Base-by-base conservation (phyloP, 177 flowering plant genomes). In the Vitis hybrid region DNA sequence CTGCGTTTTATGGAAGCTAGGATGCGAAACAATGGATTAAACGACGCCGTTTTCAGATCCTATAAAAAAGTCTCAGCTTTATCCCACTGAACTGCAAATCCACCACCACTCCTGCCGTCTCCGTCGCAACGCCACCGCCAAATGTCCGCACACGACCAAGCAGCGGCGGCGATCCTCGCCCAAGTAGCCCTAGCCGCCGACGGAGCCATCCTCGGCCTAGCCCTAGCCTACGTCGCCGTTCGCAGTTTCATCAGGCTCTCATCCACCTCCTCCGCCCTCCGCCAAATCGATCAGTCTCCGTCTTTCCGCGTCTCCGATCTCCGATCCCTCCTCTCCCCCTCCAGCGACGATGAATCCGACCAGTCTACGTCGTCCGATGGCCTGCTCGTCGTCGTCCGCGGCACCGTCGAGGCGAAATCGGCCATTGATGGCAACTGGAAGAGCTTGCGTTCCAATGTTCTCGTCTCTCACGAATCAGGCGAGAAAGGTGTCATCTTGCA, bases 201-300 rank as follows among this genome's bases (percentile, higher is more conserved):
- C 77, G 97, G 96, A 5, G 94, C 94, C 1, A 67, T 91, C 6
- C 66, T 88, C 24, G 98, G 98, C 15, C 24, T 82, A 14, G 87
- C 82, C 76, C 80, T 88, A 12, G 96, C 94, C 32, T 80, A 79
- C 77, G 73, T 80, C 10, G 90, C 97, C 49, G 77, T 84, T 3
- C 86, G 87, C 11, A 73, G 87, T 62, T 21, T 88, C 70, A 14
- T 84, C 48, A 80, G 79, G 8, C 84, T 71, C 78, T 32, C 54
- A 24, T 62, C 74, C 50, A 68, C 66, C 61, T 82, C 89, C 27
- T 68, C 86, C 30, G 88, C 98, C 14, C 86, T 91, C 50, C 67
- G 71, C 54, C 80, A 76, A 62, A 77, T 41, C 9, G 46, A 8
- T 41, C 46, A 41, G 46, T 85, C 9, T 35, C 85, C 85, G 20